Evolutionary conservation across 2,329 filamentous ascomycete genomes (phyloP).

Genomic region (Trichophyton schoenleinii): DNA sequence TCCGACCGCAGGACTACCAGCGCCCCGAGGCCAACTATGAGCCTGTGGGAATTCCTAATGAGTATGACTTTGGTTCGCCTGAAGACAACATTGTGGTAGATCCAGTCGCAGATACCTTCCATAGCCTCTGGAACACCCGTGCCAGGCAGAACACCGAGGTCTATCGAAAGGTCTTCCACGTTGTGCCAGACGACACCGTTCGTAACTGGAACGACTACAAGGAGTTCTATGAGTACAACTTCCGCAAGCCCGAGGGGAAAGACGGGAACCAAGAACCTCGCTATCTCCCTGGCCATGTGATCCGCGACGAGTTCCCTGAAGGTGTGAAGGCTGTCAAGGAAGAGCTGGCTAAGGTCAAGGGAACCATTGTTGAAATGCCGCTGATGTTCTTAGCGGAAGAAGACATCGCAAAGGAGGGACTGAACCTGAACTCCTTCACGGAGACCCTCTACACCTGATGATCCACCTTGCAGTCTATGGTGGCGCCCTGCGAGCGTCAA

Average conservation of each 20-base stretch:
- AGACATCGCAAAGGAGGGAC: conserved; percentile 73
- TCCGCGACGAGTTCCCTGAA: conserved; percentile 61
- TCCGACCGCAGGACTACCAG: conserved; percentile 60
- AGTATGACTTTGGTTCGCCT: conserved; percentile 40
- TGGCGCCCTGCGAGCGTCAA: background rate
- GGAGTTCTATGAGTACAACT: conserved; percentile 50
- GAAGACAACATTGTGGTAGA: conserved; percentile 44
- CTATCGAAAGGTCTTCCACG: conserved; percentile 50
- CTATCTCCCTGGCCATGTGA: conserved; percentile 78
- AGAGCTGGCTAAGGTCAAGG: conserved; percentile 52
- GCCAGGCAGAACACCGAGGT: conserved; percentile 48
- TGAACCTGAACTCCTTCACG: conserved; percentile 59
- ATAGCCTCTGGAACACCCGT: conserved; percentile 45
- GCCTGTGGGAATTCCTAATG: conserved; percentile 45
- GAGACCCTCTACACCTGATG: conserved; percentile 56
- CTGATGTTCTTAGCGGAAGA: conserved; percentile 72
- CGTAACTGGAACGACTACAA: conserved; percentile 51
- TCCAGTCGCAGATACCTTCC: conserved; percentile 45
- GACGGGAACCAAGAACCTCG: conserved; percentile 31
- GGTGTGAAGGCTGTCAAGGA: conserved; percentile 64
- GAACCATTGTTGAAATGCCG: conserved; percentile 78
- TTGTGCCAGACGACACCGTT: conserved; percentile 47
- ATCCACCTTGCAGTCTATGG: background rate
- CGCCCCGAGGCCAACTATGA: conserved; percentile 45
- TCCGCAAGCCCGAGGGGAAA: conserved; percentile 37